Conservation (phyloP, 257 asterid species). For the Jacaranda copaia region DNA sequence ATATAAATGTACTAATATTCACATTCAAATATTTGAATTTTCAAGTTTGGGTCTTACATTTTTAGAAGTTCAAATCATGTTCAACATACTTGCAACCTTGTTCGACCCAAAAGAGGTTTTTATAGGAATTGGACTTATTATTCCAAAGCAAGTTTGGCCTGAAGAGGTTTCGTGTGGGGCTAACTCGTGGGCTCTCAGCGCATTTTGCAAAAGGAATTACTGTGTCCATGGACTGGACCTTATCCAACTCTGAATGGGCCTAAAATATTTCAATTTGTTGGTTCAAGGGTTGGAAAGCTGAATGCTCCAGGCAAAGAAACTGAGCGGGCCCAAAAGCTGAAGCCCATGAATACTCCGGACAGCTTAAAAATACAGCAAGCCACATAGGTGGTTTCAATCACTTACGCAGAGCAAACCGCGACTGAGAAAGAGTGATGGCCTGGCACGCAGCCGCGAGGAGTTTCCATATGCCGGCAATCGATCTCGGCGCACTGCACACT, state of each 20-base stretch:
- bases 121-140: no score
- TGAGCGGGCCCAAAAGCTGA: conserved; percentile 2
- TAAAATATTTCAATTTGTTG: not conserved
- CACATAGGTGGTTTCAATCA: not conserved
- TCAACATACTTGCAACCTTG: no score
- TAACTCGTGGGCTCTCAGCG: no score
- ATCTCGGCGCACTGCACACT: conserved; percentile 55
- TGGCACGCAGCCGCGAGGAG: conserved; percentile 81
- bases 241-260: not conserved
- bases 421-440: conserved; percentile 54
- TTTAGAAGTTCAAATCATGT: no score
- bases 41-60: no score
- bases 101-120: no score
- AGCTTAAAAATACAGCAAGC: not conserved
- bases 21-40: no score
- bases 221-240: no score
- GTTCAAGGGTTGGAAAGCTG: not conserved
- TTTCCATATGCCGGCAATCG: conserved; percentile 74
- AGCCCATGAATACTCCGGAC: not conserved
- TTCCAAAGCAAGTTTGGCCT: no score
- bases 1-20: no score
- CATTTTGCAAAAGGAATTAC: no score
- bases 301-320: not conserved
- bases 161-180: no score
- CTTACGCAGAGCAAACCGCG: not conserved